Conservation (phyloP, 495 filamentous ascomycete species). For the Alectoria sarmentosa region DNA sequence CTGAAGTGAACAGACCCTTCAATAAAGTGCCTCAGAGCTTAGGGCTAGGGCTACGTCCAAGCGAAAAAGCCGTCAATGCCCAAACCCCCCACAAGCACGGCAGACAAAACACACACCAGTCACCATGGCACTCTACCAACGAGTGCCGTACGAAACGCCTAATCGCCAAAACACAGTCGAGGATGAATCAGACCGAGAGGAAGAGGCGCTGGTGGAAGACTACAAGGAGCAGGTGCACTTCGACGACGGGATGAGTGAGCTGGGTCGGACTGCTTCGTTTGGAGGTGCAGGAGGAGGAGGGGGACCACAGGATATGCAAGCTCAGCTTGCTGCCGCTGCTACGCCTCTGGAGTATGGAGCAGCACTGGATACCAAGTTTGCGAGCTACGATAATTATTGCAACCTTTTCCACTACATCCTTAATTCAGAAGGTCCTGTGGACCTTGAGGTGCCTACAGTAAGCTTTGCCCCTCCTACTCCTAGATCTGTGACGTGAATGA, state of each 20-base stretch:
- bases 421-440: slow-evolving; percentile 96
- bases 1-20: too few relatives aligned
- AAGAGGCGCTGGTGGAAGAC: slow-evolving; percentile 89
- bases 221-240: slow-evolving; percentile 92
- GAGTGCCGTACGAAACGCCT: slow-evolving; percentile 30
- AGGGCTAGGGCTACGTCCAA: slow-evolving; percentile 9
- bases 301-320: slow-evolving; percentile 71
- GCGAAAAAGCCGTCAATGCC: slow-evolving; percentile 22
- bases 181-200: slow-evolving; percentile 86
- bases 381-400: slow-evolving; percentile 99
- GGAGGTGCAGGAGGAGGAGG: slow-evolving; percentile 31
- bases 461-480: slow-evolving; percentile 10
- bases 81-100: slow-evolving; percentile 2
- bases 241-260: slow-evolving; percentile 73
- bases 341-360: slow-evolving; percentile 94
- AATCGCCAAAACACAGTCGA: slow-evolving; percentile 37
- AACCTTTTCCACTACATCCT: slow-evolving; percentile 97
- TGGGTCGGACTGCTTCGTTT: slow-evolving; percentile 54
- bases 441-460: slow-evolving; percentile 92
- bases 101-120: background rate
- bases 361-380: slow-evolving; percentile 85
- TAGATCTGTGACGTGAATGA: slow-evolving; percentile 21
- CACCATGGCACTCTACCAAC: slow-evolving; percentile 37
- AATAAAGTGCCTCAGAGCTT: too few relatives aligned
- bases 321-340: slow-evolving; percentile 79